phyloP scores from a whole-genome alignment of 768 basidiomycete genomes.

The Tylopilus sp. region DNA sequence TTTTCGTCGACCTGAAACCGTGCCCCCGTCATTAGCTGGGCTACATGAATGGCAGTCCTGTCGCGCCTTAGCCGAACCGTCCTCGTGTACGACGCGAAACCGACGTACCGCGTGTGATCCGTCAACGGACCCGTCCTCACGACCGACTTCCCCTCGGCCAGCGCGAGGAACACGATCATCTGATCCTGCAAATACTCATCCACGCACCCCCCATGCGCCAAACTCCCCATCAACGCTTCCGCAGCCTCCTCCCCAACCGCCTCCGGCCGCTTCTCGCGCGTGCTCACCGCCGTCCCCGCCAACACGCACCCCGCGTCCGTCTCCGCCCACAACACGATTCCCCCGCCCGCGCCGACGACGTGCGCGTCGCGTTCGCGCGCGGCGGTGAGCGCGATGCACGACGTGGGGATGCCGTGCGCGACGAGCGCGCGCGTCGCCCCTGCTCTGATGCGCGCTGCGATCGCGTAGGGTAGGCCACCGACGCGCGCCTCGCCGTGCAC shows the following conservation, averaged over 20 bases:
- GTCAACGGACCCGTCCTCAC: conserved; percentile 56
- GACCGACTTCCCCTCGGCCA: conserved; percentile 61
- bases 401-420: conserved; percentile 29
- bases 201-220: conserved; percentile 66
- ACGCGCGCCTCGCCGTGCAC: conserved; percentile 63
- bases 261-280: conserved; percentile 43
- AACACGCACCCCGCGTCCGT: conserved; percentile 63
- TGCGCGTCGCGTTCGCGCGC: conserved; percentile 42
- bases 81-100: background rate
- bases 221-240: conserved; percentile 50
- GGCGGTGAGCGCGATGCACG: conserved; percentile 38
- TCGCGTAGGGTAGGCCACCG: conserved; percentile 55
- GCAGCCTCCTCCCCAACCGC: conserved; percentile 61
- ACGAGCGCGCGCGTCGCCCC: conserved; percentile 49
- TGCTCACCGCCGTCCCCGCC: conserved; percentile 65
- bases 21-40: conserved; percentile 64
- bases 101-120: conserved; percentile 61
- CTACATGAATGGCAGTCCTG: conserved; percentile 70
- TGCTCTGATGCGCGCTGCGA: conserved; percentile 55
- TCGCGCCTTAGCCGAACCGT: background rate
- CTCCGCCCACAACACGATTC: conserved; percentile 74
- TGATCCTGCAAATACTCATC: conserved; percentile 75
- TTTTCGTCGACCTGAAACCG: conserved; percentile 53
- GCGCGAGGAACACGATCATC: conserved; percentile 72
- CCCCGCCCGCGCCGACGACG: conserved; percentile 61